phyloP scores from a whole-genome alignment of 2,329 filamentous ascomycete species.

The Neophaeococcomyces aloes region DNA sequence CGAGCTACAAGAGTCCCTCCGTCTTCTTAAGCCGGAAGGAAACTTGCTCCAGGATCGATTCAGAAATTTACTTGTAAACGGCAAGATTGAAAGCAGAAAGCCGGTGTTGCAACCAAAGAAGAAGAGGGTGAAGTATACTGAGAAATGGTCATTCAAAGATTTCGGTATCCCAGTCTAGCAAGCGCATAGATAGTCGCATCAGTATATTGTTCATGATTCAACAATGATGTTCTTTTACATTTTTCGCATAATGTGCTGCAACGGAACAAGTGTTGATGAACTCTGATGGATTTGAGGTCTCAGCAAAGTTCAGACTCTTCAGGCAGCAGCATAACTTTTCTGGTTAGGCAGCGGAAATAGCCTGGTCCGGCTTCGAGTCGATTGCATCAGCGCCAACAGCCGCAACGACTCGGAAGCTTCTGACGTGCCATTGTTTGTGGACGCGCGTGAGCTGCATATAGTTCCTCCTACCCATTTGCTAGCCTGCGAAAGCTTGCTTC shows the following conservation, averaged over 20 bases:
- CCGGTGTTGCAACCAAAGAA: conserved; percentile 73
- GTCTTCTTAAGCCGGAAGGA: conserved; percentile 85
- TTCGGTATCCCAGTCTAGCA: conserved; percentile 47
- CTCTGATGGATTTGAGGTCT: no score
- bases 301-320: no score
- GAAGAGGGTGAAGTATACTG: conserved; percentile 67
- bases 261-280: no score
- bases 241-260: no score
- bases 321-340: no score
- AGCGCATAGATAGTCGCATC: background rate
- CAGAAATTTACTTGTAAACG: conserved; percentile 74
- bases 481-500: background rate
- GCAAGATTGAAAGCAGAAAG: conserved; percentile 76
- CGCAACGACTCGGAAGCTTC: no score
- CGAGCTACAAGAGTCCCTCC: conserved; percentile 69
- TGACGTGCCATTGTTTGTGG: no score
- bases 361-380: no score
- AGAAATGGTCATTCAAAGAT: conserved; percentile 98
- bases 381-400: no score
- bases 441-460: background rate
- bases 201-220: no score
- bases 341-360: no score
- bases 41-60: conserved; percentile 89
- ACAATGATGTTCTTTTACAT: no score
- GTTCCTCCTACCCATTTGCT: background rate